A percentile compares a stretch with the other conserved stretches of the same genome.
Evolutionary conservation across 345 rosid genomes (phyloP).

Genomic region (Diplotaxis tenuifolia): DNA sequence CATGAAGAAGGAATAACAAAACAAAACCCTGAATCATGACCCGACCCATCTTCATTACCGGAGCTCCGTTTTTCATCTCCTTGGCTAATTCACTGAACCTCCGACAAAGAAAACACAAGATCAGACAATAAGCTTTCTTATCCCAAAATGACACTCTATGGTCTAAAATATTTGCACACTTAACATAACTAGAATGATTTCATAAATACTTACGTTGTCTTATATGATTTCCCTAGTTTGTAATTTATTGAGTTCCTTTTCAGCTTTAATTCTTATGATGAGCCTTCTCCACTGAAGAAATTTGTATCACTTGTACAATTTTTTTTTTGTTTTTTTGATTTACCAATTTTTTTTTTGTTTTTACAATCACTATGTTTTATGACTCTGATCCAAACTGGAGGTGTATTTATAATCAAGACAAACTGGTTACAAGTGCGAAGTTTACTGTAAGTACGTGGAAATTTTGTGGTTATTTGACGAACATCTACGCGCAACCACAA

Average conservation of each 20-base stretch:
- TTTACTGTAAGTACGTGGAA: neutral
- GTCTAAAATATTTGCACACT: neutral
- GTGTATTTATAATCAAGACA: neutral
- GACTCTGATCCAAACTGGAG: neutral
- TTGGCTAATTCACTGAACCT: neutral
- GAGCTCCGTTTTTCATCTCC: neutral
- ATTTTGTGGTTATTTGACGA: neutral
- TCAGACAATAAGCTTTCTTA: neutral
- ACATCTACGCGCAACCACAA: neutral
- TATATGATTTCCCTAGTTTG: neutral
- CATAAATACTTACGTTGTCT: neutral
- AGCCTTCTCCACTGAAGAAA: slow-evolving; percentile 7
- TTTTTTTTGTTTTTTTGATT: neutral
- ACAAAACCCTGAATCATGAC: slow-evolving; percentile 11
- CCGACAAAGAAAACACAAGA: neutral
- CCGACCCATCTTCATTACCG: slow-evolving; percentile 1
- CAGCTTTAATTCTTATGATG: slow-evolving; percentile 10
- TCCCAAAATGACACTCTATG: neutral
- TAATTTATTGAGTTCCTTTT: neutral
- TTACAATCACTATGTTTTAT: neutral
- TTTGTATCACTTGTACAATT: neutral
- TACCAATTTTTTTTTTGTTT: neutral
- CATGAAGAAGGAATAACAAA: slow-evolving; percentile 22
- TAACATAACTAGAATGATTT: neutral
- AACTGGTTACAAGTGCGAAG: neutral